Base-by-base conservation (phyloP, 306 rosid genomes). In the Acacia melanoxylon region DNA sequence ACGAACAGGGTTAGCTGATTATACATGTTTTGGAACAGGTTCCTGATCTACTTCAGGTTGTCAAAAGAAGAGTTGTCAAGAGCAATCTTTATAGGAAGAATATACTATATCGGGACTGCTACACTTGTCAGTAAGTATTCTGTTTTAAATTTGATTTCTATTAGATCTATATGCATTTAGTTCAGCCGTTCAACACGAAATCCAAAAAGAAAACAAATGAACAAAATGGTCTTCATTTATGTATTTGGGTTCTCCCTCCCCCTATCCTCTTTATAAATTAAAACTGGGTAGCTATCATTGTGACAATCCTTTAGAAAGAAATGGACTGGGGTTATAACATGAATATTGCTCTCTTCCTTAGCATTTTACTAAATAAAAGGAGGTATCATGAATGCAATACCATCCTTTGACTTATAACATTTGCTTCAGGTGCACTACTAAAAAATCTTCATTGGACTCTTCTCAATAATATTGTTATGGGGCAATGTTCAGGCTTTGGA, bases 31-130 rank as follows among this genome's bases (percentile, higher is more conserved):
- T 76, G 80, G 87, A 75, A 49, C 88, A 95, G 98, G 89, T 95
- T 91, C 98, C 94, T 52, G 95, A 93, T 88, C 88, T 95, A 82
- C 94, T 93, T 85, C 98, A 93, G 87, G 93, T 90, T 82, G 91
- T 95, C 66, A 95, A 91, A 90, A 89, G 98, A 89, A 93, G 98
- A 84, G 86, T 88, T 75, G 76, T 87, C 76, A 91, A 85, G 84
- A 86, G 70, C 90, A 89, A 49, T 73, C 96, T 95, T 54, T 88
- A 91, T 77, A 92, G 97, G 63, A 95, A 87, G 86, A 93, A 95
- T 85, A 87, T 95, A 79, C 88, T 95, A 61, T 88, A 86, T 91
- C 92, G 98, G 77, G 98, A 95, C 88, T 68, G 75, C 82, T 91
- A 79, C 86, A 93, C 90, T 71, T 95, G 98, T 72, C 98, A 91